Evolutionary conservation across 1,284 basidiomycete genomes (phyloP), one percentile per base, ranked within the genome.

Genomic region (Peniophora sp.): DNA sequence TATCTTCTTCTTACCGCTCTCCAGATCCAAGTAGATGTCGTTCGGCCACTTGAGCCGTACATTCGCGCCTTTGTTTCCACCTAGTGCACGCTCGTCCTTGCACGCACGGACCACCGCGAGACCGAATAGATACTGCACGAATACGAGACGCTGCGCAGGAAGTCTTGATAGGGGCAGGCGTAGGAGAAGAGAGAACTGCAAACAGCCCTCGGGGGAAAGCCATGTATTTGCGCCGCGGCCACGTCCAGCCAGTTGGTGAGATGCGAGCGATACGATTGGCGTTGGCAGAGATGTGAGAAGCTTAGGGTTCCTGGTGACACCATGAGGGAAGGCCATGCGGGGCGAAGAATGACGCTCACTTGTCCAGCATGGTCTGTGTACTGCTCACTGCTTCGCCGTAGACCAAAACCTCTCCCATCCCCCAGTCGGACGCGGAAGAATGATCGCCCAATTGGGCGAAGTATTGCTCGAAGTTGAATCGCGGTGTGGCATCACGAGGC

Each of bases 41-140:
- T 99, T 99, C 11, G 96, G 96, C 97, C 97, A 99, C 68, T 99
- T 99, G 50, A 99, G 74, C 46, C 83, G 78, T 3, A 96, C 78
- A 3, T 73, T 73, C 12, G 73, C 69, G 1, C 83, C 87, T 54
- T 72, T 72, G 23, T 64, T 66, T 0, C 69, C 57, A 11, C 73
- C 83, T 1, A 89, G 69, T 9, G 83, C 71, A 3, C 55, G 64
- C 12, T 69, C 65, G 27, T 77, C 72, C 1, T 80, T 70, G 56
- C 89, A 86, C 0, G 92, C 93, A 59, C 95, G 88, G 3, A 85
- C 82, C n/a, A 98, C 85, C 0, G 95, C 92, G 24, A 99, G 71
- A 0, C 88, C 91, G 53, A 89, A 88, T 0, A 99, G 77, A 64
- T 99, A 99, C 63, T 99, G 97, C n/a, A 96, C 71, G 62, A 99